Evolutionary conservation across 805 yeast species (phyloP).

Genomic region (Pichia manshurica): DNA sequence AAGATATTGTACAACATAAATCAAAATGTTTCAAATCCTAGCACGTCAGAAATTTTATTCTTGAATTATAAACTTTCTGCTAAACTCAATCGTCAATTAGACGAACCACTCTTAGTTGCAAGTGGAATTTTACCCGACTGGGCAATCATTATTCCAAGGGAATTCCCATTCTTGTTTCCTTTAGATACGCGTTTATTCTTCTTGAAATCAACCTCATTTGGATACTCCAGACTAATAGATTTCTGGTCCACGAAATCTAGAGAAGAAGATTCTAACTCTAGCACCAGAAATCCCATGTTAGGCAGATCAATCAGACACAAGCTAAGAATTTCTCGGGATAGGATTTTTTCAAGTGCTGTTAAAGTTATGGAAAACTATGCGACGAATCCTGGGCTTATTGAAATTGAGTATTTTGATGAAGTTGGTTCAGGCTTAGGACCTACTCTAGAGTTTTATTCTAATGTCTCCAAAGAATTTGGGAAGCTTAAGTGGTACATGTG

Average conservation of each 20-base stretch:
- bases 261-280: slow-evolving; percentile 27
- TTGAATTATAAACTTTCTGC: slow-evolving; percentile 79
- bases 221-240: slow-evolving; percentile 76
- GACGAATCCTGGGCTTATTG: slow-evolving; percentile 71
- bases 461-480: slow-evolving; percentile 70
- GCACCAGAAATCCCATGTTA: slow-evolving; percentile 36
- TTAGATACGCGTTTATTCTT: slow-evolving; percentile 72
- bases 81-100: slow-evolving; percentile 78
- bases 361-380: slow-evolving; percentile 75
- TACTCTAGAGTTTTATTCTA: slow-evolving; percentile 85
- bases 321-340: slow-evolving; percentile 66
- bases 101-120: slow-evolving; percentile 83
- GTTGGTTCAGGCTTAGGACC: slow-evolving; percentile 98
- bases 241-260: slow-evolving; percentile 56
- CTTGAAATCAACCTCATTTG: slow-evolving; percentile 84
- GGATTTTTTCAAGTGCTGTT: slow-evolving; percentile 68
- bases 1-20: slow-evolving; percentile 42
- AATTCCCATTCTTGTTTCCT: slow-evolving; percentile 80
- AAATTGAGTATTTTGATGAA: slow-evolving; percentile 83
- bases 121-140: slow-evolving; percentile 83
- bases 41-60: slow-evolving; percentile 37
- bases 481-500: slow-evolving; percentile 56
- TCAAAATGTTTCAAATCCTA: slow-evolving; percentile 16
- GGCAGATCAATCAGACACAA: slow-evolving; percentile 80
- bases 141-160: slow-evolving; percentile 67